Base-by-base conservation (phyloP, 2,329 filamentous ascomycete genomes). In the Diaporthe vaccinii region DNA sequence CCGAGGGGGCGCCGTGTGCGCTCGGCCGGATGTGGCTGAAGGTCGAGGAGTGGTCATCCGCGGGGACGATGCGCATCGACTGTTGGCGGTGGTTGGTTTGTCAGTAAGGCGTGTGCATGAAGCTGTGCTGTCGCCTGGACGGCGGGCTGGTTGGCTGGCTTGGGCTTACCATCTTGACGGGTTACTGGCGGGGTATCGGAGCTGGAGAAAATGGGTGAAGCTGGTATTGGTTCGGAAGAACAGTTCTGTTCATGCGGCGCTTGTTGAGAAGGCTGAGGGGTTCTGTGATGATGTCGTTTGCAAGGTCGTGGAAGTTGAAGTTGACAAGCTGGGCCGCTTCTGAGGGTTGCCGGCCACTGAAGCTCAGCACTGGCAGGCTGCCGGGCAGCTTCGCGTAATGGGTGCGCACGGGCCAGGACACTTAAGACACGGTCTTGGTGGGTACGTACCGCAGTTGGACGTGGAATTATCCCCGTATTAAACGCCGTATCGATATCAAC, bases 21-120 rank as follows among this genome's bases (percentile, higher is more conserved):
- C 89, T 84, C 75, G 89, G 81, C 71, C 78, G 74, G 79, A 89
- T 86, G 87, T 94, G 93, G 81, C 88, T 89, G 86, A 91, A 93
- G 82, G 90, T 89, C 79, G 88, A 91, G 80, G 91, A 85, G 88
- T 96, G 91, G 79, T 87, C 82, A 80, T 92, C 85, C 76, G 91
- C 84, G 83, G 97, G 97, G 79, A 95, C 91, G 86, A 99, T 94
- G 87, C 95, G 95, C 90, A 98, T 94, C 82, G 95, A 93, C 94
- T 97, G 84, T 62, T 68, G 70, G 71, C 17, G 7, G 73, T 53
- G 75, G 55, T 72, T 78, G n/a, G 3, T 77, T 78, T 75, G 75
- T 74, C 77, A 76, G 78, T 46, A 76, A 74, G 67, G 59, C 31
- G 20, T 39, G 34, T n/a, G 39, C 70, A 68, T 55, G 75, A 36